Base-by-base conservation (phyloP, 371 early-diverging fungal species). In the Rhizopus delemar region DNA sequence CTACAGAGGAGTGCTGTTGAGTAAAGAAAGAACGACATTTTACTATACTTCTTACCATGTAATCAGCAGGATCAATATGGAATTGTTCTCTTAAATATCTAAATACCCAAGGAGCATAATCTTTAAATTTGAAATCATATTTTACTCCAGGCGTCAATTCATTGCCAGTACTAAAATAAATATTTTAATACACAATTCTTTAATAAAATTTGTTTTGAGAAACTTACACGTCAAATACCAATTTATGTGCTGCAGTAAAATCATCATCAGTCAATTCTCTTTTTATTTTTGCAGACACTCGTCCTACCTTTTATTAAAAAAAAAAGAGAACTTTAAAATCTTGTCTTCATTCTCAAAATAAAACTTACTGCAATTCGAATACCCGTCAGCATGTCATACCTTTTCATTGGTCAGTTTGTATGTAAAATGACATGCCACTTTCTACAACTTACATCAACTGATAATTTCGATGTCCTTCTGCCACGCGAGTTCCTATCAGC, bases 51-150 rank as follows among this genome's bases (percentile, higher is more conserved):
- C 38, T 60, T 78, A 90, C 91, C 78, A 97, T 73, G 65, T 98
- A 98, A 61, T 98, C 97, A 8, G 91, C 90, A 6, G 96, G 81
- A 62, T 94, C 93, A 34, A 97, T 86, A 35, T 86, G 80, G 69
- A 95, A 96, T 16, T 81, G 75, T 56, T 93, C 89, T 41, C 98
- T 80, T 49, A 97, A 81, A 60, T 85, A 75, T 41, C 95, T 85
- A 71, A 98, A 98, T 8, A 95, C 94, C 93, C 93, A 93, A 8
- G 96, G 98, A 7, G 95, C 92, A 71, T 96, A 97, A 74, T 98
- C 98, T 70, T 97, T 98, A 68, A 97, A 98, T 74, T 96, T 96
- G 77, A 96, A 98, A 68, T 97, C 97, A 71, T 97, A 97, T 60
- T 90, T 88, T 36, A 93, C 90, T 2, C 90, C 89, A 4, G 97